phyloP scores from a whole-genome alignment of 345 rosid genomes.

The Streptanthus diversifolius region DNA sequence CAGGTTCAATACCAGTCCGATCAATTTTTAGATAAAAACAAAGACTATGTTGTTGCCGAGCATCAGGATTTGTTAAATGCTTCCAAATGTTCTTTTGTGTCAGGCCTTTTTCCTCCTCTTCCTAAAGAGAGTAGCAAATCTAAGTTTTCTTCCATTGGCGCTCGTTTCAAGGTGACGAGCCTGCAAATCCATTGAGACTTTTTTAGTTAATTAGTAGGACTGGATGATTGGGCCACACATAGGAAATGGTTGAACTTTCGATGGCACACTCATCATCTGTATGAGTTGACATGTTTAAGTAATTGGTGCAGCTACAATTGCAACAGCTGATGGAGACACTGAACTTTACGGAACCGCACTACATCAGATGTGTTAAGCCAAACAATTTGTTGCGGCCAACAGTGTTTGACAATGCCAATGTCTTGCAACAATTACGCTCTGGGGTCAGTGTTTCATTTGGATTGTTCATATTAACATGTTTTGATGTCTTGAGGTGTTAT shows the following conservation, averaged over 20 bases:
- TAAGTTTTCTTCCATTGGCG: constrained; percentile 83
- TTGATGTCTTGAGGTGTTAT: constrained; percentile 20
- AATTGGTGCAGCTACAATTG: constrained; percentile 74
- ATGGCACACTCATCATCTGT: constrained; percentile 16
- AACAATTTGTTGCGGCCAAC: constrained; percentile 59
- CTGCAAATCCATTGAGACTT: not conserved
- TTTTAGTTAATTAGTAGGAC: constrained; percentile 2
- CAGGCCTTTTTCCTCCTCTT: constrained; percentile 64
- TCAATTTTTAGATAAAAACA: constrained; percentile 91
- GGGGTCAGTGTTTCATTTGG: constrained; percentile 57
- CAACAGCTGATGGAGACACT: constrained; percentile 90
- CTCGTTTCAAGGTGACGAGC: constrained; percentile 73
- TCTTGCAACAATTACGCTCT: constrained; percentile 83
- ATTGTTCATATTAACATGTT: not conserved
- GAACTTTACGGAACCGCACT: constrained; percentile 83
- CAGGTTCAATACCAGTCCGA: constrained; percentile 93
- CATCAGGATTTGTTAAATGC: constrained; percentile 86
- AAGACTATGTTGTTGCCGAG: constrained; percentile 91
- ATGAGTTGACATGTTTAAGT: constrained; percentile 30
- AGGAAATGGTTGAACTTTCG: constrained; percentile 5
- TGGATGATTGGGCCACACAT: constrained; percentile 13
- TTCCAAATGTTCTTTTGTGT: constrained; percentile 71
- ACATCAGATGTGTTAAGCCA: constrained; percentile 94
- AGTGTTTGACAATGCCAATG: constrained; percentile 55
- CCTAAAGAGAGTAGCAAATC: constrained; percentile 68